Percentiles rank a stretch among this genome's conserved stretches.
Evolutionary conservation across 805 yeast genomes (phyloP).

Genomic region (Monosporozyma unispora): DNA sequence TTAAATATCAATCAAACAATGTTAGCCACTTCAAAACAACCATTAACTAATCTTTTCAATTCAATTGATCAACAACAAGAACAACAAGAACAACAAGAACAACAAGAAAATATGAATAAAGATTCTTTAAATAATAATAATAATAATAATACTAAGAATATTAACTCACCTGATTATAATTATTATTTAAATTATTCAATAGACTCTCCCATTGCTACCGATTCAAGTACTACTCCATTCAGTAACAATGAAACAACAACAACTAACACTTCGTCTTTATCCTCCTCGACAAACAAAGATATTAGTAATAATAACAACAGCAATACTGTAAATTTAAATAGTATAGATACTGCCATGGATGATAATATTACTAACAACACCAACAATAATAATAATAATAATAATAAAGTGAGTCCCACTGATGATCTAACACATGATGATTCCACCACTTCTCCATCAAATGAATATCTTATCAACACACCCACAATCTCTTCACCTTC

Average conservation of each 20-base stretch:
- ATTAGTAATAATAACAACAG: not conserved
- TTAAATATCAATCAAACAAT: not conserved
- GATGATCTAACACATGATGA: not conserved
- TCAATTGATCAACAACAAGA: not conserved
- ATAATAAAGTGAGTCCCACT: not conserved
- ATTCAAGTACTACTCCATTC: conserved; percentile 3
- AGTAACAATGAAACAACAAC: not conserved
- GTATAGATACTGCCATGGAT: not conserved
- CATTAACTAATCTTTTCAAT: not conserved
- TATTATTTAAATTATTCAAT: conserved; percentile 3
- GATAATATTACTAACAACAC: not conserved
- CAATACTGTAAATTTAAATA: conserved; percentile 1
- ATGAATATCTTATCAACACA: not conserved
- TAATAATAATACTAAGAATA: not conserved
- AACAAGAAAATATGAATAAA: not conserved
- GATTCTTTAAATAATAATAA: no score
- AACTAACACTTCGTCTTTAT: not conserved
- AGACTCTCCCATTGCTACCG: conserved; percentile 3
- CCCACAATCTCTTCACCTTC: conserved; percentile 3
- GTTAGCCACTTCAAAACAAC: conserved; percentile 1
- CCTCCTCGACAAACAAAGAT: not conserved
- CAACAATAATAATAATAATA: not conserved
- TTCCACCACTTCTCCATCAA: not conserved
- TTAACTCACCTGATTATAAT: conserved; percentile 2
- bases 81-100: not conserved